Conservation (phyloP, 306 rosid species). For the Betula pendula region DNA sequence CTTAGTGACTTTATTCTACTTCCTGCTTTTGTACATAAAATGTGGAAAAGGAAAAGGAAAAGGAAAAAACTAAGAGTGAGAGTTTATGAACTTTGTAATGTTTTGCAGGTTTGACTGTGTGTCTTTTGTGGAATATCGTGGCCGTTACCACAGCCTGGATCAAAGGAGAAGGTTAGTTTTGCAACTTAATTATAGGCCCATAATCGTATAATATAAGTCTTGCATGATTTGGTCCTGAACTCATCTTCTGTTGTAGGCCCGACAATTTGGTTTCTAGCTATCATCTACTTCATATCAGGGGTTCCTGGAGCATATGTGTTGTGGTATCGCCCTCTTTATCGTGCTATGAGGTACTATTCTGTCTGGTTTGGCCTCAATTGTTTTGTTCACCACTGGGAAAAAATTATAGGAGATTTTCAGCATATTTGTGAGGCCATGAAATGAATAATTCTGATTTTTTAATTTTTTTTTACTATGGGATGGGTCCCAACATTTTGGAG, state of each 20-base stretch:
- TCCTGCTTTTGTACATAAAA: not conserved
- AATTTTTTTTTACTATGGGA: not conserved
- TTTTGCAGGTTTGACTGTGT: conserved; percentile 67
- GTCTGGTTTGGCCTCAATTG: conserved; percentile 11
- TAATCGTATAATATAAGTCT: conserved; percentile 15
- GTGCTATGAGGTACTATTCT: conserved; percentile 78
- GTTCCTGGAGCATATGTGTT: conserved; percentile 75
- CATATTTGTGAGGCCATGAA: conserved; percentile 16
- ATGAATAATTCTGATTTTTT: conserved; percentile 1
- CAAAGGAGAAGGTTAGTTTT: conserved; percentile 74
- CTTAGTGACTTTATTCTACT: not conserved
- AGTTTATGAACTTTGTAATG: conserved; percentile 25
- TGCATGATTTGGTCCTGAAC: conserved; percentile 24
- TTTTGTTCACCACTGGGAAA: conserved; percentile 23
- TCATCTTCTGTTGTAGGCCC: conserved; percentile 56
- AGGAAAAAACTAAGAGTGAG: not conserved
- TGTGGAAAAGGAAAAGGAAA: too few relatives aligned
- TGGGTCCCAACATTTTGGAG: conserved; percentile 20
- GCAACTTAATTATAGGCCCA: conserved; percentile 10
- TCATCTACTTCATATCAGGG: conserved; percentile 70
- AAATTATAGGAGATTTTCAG: conserved; percentile 23
- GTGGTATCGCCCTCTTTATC: conserved; percentile 99
- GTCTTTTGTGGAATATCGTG: conserved; percentile 79
- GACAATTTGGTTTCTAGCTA: conserved; percentile 80
- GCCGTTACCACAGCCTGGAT: conserved; percentile 84